A percentile compares a stretch with the other conserved stretches of the same genome.
Evolutionary conservation across 257 asterid genomes (phyloP).

Genomic region (Primulina tabacum): DNA sequence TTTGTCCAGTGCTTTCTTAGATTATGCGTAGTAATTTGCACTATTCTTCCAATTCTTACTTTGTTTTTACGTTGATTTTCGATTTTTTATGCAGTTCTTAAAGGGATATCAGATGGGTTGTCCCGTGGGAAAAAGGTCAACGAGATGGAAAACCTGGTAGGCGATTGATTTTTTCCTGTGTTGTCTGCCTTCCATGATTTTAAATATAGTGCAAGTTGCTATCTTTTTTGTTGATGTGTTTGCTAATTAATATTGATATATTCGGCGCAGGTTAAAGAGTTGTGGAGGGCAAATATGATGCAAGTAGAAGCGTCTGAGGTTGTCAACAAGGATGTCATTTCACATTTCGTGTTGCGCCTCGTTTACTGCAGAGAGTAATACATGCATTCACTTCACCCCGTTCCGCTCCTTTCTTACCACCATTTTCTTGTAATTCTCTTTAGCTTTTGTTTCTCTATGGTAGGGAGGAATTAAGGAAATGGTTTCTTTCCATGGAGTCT

Average conservation of each 20-base stretch:
- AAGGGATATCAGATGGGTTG: conserved; percentile 82
- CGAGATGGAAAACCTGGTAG: conserved; percentile 74
- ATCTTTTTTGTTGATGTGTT: not conserved
- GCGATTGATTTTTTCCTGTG: not conserved
- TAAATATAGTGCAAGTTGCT: not conserved
- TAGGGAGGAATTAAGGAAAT: conserved; percentile 85
- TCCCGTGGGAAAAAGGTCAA: conserved; percentile 80
- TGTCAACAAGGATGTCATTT: conserved; percentile 73
- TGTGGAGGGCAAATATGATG: conserved; percentile 68
- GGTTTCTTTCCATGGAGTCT: conserved; percentile 95
- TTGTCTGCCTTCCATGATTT: not conserved
- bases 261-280: conserved; percentile 41
- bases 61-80: not conserved
- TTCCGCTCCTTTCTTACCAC: conserved; percentile 2
- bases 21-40: too few species aligned
- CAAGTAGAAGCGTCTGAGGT: conserved; percentile 60
- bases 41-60: too few species aligned
- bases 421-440: conserved; percentile 3
- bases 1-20: too few species aligned
- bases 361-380: conserved; percentile 92
- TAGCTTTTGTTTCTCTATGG: conserved; percentile 22
- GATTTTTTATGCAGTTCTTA: conserved; percentile 55
- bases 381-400: conserved; percentile 1
- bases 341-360: conserved; percentile 92
- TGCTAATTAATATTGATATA: conserved; percentile 9